A percentile compares a stretch with the other conserved stretches of the same genome.
phyloP scores from a whole-genome alignment of 805 yeast species.

The Kazachstania africana region DNA sequence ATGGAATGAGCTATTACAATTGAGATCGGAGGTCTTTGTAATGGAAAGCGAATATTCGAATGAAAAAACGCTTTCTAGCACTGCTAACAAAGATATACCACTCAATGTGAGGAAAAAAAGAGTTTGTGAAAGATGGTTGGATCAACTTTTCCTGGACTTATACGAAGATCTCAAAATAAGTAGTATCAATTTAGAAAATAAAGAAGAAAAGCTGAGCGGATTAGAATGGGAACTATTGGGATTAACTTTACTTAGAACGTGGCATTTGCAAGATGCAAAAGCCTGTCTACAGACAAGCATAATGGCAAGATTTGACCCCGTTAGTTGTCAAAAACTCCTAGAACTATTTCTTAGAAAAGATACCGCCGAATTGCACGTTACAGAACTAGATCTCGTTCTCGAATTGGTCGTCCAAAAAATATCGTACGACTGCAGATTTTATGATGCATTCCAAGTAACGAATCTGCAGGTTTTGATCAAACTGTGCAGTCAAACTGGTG shows the following conservation, averaged over 20 bases:
- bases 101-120: conserved; percentile 16
- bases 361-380: conserved; percentile 4
- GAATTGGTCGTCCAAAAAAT: conserved; percentile 36
- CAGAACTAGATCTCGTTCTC: conserved; percentile 30
- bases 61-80: conserved; percentile 1
- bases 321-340: conserved; percentile 41
- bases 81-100: conserved; percentile 9
- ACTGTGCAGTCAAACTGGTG: conserved; percentile 17
- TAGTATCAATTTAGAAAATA: conserved; percentile 17
- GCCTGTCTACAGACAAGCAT: conserved; percentile 44
- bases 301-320: conserved; percentile 49
- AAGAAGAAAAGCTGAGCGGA: conserved; percentile 40
- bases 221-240: conserved; percentile 71
- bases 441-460: conserved; percentile 39
- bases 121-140: conserved; percentile 26
- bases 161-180: conserved; percentile 27
- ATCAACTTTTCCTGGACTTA: conserved; percentile 23
- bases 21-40: conserved; percentile 63
- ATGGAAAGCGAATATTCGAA: conserved; percentile 59
- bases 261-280: conserved; percentile 36
- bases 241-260: conserved; percentile 36
- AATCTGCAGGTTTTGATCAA: conserved; percentile 35
- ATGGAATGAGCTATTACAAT: conserved; percentile 65
- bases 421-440: conserved; percentile 57
- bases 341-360: conserved; percentile 24